These are phyloP conservation scores for Fusarium tricinctum DNA, from an alignment of 2,329 filamentous ascomycete species.

Conservation along the genomic window DNA sequence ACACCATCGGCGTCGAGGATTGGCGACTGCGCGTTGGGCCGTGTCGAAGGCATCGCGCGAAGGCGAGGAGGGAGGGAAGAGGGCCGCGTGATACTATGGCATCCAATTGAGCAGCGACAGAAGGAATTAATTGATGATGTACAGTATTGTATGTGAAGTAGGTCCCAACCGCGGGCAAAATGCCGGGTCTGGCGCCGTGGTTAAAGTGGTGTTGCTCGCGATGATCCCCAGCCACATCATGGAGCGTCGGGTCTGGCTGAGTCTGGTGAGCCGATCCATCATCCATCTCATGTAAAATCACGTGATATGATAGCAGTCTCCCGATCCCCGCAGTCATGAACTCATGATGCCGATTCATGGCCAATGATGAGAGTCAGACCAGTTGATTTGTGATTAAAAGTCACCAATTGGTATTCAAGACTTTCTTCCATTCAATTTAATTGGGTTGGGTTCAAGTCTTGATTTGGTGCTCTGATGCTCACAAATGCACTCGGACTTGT, in stretches of 20 bases:
- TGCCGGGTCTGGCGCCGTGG: slow-evolving; percentile 40
- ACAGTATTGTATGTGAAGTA: slow-evolving; percentile 5
- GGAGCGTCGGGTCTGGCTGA: slow-evolving; percentile 38
- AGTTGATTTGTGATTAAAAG: slow-evolving; percentile 8
- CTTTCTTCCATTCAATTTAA: background rate
- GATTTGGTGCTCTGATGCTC: slow-evolving; percentile 13
- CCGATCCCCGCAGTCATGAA: slow-evolving; percentile 50
- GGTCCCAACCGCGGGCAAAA: slow-evolving; percentile 44
- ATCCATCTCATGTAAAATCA: slow-evolving; percentile 45
- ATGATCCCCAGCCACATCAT: slow-evolving; percentile 48
- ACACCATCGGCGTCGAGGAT: slow-evolving; percentile 40
- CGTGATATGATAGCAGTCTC: slow-evolving; percentile 36
- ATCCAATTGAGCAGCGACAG: slow-evolving; percentile 18
- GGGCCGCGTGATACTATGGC: slow-evolving; percentile 18
- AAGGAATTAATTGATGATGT: background rate
- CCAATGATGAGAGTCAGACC: background rate
- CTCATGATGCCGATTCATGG: slow-evolving; percentile 45
- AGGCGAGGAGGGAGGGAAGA: slow-evolving; percentile 10
- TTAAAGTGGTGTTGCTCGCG: slow-evolving; percentile 36
- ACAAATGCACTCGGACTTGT: slow-evolving; percentile 1
- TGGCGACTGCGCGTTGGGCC: slow-evolving; percentile 42
- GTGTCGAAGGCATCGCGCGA: slow-evolving; percentile 46
- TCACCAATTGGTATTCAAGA: background rate
- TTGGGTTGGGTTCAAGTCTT: background rate
- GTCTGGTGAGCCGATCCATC: slow-evolving; percentile 1